A percentile compares a stretch with the other conserved stretches of the same genome.
Evolutionary conservation across 208 protist genomes (phyloP).

Genomic region (Kentomonas sorsogonicus): DNA sequence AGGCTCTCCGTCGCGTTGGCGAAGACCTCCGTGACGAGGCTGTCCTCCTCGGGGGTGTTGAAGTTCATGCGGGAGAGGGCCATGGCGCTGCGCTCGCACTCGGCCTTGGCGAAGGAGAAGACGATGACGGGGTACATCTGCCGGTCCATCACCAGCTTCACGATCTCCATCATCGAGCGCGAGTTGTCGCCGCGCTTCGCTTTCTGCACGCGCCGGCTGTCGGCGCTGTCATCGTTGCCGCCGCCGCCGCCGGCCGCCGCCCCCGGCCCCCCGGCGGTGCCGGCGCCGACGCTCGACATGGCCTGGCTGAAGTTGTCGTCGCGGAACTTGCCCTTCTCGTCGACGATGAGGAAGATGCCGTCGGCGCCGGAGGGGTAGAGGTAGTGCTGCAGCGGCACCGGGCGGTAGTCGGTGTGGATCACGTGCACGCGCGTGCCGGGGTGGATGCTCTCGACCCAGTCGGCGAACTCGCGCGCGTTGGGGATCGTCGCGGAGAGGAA

Average conservation of each 20-base stretch:
- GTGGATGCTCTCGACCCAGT: constrained; percentile 98
- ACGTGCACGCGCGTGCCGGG: constrained; percentile 97
- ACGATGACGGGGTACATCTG: constrained; percentile 98
- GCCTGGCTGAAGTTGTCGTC: constrained; percentile 97
- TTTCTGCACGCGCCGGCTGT: constrained; percentile 14
- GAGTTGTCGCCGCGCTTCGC: constrained; percentile 24
- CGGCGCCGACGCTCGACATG: constrained; percentile 77
- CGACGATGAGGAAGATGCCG: constrained; percentile 96
- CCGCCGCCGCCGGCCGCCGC: constrained; percentile 21
- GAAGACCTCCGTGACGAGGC: constrained; percentile 92
- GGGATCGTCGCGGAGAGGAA: constrained; percentile 99
- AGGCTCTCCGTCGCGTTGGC: constrained; percentile 95
- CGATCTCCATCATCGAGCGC: constrained; percentile 93
- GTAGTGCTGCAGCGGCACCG: constrained; percentile 99
- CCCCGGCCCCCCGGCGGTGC: constrained; percentile 13
- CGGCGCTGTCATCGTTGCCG: constrained; percentile 10
- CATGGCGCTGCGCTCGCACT: constrained; percentile 96
- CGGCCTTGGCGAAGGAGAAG: constrained; percentile 97
- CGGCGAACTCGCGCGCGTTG: constrained; percentile 99
- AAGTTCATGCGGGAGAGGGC: constrained; percentile 94
- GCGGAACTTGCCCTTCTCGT: constrained; percentile 93
- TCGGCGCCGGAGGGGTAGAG: constrained; percentile 96
- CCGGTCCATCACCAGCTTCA: constrained; percentile 96
- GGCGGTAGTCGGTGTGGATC: constrained; percentile 99
- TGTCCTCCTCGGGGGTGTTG: constrained; percentile 92